Evolutionary conservation across 1,139 yeast genomes (phyloP).

Genomic region (Geotrichum klebahnii): DNA sequence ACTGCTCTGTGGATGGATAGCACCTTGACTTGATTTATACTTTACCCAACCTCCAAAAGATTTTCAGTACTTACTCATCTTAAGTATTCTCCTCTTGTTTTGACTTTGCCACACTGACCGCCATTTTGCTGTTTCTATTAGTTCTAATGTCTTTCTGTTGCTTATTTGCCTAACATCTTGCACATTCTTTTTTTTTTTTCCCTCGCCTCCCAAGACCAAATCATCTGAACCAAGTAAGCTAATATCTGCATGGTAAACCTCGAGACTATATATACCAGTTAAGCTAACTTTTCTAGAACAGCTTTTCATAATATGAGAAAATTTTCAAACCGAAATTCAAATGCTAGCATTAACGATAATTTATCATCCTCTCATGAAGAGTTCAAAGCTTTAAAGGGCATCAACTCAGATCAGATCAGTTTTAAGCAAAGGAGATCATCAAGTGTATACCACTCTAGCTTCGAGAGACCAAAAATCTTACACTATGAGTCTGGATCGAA

Average conservation of each 20-base stretch:
- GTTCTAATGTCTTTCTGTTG: slow-evolving; percentile 1
- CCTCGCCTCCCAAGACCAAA: no score
- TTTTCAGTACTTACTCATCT: no score
- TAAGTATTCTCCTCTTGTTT: no score
- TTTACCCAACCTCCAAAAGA: no score
- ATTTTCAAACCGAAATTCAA: slow-evolving; percentile 6
- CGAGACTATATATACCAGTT: not conserved
- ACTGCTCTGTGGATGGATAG: no score
- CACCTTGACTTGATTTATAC: no score
- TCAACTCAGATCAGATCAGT: not conserved
- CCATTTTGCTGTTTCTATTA: not conserved
- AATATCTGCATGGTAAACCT: not conserved
- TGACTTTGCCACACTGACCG: not conserved
- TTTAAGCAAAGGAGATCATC: slow-evolving; percentile 4
- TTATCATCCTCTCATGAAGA: slow-evolving; percentile 4
- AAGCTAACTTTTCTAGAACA: not conserved
- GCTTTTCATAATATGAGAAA: slow-evolving; percentile 17
- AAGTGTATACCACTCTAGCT: slow-evolving; percentile 3
- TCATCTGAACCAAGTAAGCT: not conserved
- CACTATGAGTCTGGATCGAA: not conserved
- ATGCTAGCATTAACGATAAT: slow-evolving; percentile 13
- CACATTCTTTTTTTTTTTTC: not conserved
- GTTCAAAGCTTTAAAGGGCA: not conserved
- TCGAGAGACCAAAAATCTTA: slow-evolving; percentile 1
- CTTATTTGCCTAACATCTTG: not conserved